A percentile compares a stretch with the other conserved stretches of the same genome.
Conservation (phyloP, 768 basidiomycete species). For the Suillus placidus region DNA sequence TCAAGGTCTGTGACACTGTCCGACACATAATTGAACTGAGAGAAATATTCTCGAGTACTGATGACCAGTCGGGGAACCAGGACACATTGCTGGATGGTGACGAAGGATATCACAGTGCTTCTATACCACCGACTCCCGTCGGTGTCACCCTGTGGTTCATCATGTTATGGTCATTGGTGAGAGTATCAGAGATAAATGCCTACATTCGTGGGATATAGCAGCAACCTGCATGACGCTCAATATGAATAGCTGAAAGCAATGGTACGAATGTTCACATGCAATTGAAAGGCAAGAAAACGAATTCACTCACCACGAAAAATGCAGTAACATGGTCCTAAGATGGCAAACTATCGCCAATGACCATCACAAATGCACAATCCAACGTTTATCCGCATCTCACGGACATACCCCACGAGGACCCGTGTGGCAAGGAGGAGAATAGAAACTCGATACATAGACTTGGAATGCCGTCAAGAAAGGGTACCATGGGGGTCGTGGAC, state of each 20-base stretch:
- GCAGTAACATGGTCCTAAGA: background rate
- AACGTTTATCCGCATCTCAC: background rate
- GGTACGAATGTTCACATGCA: background rate
- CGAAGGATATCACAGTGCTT: background rate
- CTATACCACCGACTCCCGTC: background rate
- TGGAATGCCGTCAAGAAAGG: conserved; percentile 1
- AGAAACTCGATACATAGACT: conserved; percentile 1
- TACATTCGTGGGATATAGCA: background rate
- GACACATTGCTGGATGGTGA: background rate
- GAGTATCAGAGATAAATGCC: background rate
- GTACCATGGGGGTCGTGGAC: background rate
- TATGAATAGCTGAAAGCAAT: background rate
- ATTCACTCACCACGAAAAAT: conserved; percentile 8
- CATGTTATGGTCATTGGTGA: background rate
- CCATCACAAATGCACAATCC: background rate
- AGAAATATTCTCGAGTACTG: background rate
- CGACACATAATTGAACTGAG: background rate
- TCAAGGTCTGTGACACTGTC: background rate
- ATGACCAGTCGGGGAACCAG: conserved; percentile 3
- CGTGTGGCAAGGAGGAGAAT: background rate
- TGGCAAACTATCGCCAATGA: background rate
- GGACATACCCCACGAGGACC: background rate
- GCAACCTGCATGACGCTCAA: background rate
- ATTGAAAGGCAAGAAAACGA: background rate
- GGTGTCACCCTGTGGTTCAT: background rate